Percentiles rank a stretch among this genome's conserved stretches.
phyloP scores from a whole-genome alignment of 208 protist genomes.

The Wallacemonas sp. region DNA sequence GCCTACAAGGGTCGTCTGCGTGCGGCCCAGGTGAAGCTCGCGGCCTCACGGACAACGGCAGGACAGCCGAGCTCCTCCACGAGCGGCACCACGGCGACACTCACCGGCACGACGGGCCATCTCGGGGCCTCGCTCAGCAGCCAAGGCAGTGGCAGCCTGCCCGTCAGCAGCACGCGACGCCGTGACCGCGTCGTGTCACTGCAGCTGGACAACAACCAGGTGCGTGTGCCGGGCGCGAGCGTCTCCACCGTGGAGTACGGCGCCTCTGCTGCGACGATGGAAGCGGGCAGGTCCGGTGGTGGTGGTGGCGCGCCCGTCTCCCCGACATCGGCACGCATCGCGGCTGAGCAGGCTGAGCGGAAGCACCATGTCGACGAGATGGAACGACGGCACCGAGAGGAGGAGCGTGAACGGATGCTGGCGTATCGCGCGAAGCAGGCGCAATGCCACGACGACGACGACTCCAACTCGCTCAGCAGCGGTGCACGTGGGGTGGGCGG shows the following conservation, averaged over 20 bases:
- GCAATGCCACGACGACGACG: constrained; percentile 8
- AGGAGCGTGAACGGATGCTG: not conserved
- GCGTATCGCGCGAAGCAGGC: constrained; percentile 9
- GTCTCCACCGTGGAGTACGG: no score
- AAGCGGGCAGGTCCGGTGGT: not conserved
- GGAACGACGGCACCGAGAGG: constrained; percentile 7
- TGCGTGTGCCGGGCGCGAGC: constrained; percentile 8
- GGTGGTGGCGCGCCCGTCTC: not conserved
- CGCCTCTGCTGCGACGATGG: no score
- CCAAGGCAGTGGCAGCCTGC: constrained; percentile 5
- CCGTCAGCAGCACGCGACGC: constrained; percentile 14
- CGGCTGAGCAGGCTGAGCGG: not conserved
- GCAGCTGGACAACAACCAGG: constrained; percentile 11
- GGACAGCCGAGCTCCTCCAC: not conserved
- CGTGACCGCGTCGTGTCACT: constrained; percentile 18
- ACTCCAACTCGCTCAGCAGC: constrained; percentile 7
- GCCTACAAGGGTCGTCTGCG: constrained; percentile 9
- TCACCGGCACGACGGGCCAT: not conserved
- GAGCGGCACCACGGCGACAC: not conserved
- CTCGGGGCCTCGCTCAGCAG: not conserved
- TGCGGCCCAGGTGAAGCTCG: not conserved
- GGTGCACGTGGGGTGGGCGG: not conserved
- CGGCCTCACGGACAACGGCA: not conserved
- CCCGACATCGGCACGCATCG: not conserved
- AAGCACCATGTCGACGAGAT: constrained; percentile 6